Percentiles rank a stretch among this genome's conserved stretches.
phyloP scores from a whole-genome alignment of 106 monocot species.

The Gastrodia elata region DNA sequence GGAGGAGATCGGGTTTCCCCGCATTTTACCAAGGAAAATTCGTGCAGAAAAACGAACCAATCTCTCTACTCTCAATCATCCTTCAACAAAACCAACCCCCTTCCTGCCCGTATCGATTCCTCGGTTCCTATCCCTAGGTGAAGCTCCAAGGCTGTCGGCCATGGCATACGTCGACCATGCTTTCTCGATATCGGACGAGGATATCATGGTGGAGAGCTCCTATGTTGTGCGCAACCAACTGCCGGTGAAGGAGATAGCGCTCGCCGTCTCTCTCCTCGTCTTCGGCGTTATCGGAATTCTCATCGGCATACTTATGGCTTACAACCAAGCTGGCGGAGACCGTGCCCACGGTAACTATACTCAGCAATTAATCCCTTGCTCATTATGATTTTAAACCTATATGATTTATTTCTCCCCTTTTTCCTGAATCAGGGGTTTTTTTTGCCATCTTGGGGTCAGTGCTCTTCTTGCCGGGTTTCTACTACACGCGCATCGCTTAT shows the following conservation, averaged over 20 bases:
- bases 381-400: neutral
- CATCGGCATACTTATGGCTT: slow-evolving; percentile 44
- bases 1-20: no score
- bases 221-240: slow-evolving; percentile 43
- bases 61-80: neutral
- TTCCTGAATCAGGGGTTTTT: slow-evolving; percentile 31
- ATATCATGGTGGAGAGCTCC: slow-evolving; percentile 39
- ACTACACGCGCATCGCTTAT: slow-evolving; percentile 71
- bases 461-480: slow-evolving; percentile 66
- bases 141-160: neutral
- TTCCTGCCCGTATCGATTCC: no score
- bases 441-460: slow-evolving; percentile 55
- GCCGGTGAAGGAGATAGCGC: slow-evolving; percentile 64
- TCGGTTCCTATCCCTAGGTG: neutral
- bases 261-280: slow-evolving; percentile 54
- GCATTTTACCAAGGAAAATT: no score
- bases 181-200: slow-evolving; percentile 77
- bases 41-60: no score
- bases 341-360: slow-evolving; percentile 37
- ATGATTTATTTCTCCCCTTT: neutral
- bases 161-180: slow-evolving; percentile 86
- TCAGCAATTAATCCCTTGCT: neutral
- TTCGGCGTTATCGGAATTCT: slow-evolving; percentile 51
- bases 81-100: neutral
- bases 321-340: slow-evolving; percentile 55